phyloP scores from a whole-genome alignment of 2,329 filamentous ascomycete genomes.

The Neobulgaria alba region DNA sequence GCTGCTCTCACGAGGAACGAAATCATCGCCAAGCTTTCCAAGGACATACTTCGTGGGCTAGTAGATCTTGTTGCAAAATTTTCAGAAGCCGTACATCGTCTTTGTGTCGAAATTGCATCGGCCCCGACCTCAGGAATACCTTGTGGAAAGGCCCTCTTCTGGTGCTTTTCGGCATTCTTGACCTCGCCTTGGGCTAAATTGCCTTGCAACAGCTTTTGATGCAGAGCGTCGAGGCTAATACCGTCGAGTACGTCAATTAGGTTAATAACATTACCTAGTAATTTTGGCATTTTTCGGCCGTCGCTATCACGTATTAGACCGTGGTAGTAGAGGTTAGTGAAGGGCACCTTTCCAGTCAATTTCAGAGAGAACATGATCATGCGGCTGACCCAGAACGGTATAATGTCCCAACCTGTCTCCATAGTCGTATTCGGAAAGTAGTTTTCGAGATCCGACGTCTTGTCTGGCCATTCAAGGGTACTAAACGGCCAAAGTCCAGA shows the following conservation, averaged over 20 bases:
- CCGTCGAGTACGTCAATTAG: constrained; percentile 84
- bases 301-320: constrained; percentile 83
- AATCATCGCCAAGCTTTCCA: constrained; percentile 58
- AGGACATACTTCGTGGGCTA: constrained; percentile 91
- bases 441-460: constrained; percentile 65
- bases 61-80: constrained; percentile 95
- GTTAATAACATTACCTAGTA: constrained; percentile 85
- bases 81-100: constrained; percentile 81
- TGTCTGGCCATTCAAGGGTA: constrained; percentile 79
- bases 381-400: constrained; percentile 81
- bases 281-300: constrained; percentile 93
- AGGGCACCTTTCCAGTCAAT: constrained; percentile 80
- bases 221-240: constrained; percentile 65
- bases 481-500: constrained; percentile 88
- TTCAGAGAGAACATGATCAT: constrained; percentile 93
- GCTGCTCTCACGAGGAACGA: constrained; percentile 44
- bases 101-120: constrained; percentile 80
- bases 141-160: constrained; percentile 82
- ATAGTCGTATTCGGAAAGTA: constrained; percentile 79
- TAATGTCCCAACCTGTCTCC: constrained; percentile 90
- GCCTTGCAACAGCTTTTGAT: constrained; percentile 33
- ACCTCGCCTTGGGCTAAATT: constrained; percentile 2
- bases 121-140: constrained; percentile 88
- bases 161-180: constrained; percentile 63
- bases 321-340: constrained; percentile 90